Evolutionary conservation across 305 asterid genomes (phyloP).

Genomic region (Solanum hybrid): DNA sequence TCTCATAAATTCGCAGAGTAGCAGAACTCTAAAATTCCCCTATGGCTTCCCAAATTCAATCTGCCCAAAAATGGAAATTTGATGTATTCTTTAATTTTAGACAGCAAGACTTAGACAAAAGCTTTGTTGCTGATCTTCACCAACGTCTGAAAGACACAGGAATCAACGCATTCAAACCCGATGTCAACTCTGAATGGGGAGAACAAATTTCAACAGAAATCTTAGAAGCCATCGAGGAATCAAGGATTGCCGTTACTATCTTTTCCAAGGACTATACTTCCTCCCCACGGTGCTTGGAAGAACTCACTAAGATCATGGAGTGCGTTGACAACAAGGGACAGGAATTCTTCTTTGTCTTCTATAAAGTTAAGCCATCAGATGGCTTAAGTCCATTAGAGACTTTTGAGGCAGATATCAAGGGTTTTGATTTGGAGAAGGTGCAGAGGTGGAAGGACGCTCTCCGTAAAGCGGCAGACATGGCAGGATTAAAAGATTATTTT

Average conservation of each 20-base stretch:
- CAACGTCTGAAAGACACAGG: too few relatives aligned
- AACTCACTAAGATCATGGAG: background rate
- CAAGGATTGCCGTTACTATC: background rate
- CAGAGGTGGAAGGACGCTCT: background rate
- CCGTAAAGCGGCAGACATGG: background rate
- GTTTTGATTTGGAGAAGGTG: background rate
- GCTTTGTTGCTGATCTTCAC: too few relatives aligned
- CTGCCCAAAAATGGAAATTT: too few relatives aligned
- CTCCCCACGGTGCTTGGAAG: background rate
- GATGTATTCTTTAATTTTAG: too few relatives aligned
- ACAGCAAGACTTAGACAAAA: too few relatives aligned
- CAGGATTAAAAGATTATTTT: background rate
- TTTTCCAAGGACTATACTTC: background rate
- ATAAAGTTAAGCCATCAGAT: background rate
- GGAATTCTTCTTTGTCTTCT: background rate
- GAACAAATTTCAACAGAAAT: background rate
- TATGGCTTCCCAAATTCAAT: too few relatives aligned
- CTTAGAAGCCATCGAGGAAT: background rate
- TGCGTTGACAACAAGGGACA: background rate
- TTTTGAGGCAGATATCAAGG: background rate
- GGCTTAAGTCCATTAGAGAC: fast-evolving
- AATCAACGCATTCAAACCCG: too few relatives aligned
- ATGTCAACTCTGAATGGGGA: too few relatives aligned
- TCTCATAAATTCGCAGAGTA: too few relatives aligned
- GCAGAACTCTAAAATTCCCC: too few relatives aligned